These are phyloP conservation scores for Hypoxylon sp. DNA, from an alignment of 2,329 filamentous ascomycete genomes.

Conservation along the genomic window DNA sequence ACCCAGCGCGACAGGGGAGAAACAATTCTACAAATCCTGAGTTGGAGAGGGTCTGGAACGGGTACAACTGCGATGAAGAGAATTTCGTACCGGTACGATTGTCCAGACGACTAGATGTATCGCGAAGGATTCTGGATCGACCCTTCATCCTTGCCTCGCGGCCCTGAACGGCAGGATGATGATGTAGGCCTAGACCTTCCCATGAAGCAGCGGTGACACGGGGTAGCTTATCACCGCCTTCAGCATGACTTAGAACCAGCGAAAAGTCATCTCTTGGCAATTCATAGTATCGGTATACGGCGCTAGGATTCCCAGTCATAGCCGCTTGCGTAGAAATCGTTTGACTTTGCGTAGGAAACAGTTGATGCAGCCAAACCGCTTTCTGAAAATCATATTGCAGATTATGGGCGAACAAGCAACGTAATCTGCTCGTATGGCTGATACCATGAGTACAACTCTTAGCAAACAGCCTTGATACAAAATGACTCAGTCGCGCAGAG, in stretches of 20 bases:
- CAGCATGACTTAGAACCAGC: background rate
- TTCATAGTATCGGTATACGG: background rate
- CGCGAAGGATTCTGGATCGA: background rate
- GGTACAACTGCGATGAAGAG: constrained; percentile 1
- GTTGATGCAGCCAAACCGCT: constrained; percentile 10
- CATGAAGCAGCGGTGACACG: constrained; percentile 3
- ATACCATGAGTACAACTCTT: background rate
- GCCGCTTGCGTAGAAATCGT: background rate
- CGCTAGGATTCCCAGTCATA: background rate
- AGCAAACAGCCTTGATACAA: constrained; percentile 27
- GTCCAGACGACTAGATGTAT: background rate
- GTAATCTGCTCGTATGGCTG: constrained; percentile 1
- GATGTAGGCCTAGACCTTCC: background rate
- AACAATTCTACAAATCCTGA: background rate
- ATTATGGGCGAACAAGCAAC: constrained; percentile 12
- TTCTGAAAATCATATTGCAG: constrained; percentile 1
- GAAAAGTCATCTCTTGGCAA: background rate
- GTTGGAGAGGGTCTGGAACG: background rate
- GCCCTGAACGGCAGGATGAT: background rate
- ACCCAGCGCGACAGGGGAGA: background rate
- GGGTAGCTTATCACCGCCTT: background rate
- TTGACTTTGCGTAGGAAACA: background rate
- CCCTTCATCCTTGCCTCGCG: background rate
- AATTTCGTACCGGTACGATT: constrained; percentile 4
- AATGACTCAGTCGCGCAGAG: background rate